Evolutionary conservation across 768 basidiomycete species (phyloP), one percentile per base, ranked within the genome.

Genomic region (Cyclocybe aegerita): DNA sequence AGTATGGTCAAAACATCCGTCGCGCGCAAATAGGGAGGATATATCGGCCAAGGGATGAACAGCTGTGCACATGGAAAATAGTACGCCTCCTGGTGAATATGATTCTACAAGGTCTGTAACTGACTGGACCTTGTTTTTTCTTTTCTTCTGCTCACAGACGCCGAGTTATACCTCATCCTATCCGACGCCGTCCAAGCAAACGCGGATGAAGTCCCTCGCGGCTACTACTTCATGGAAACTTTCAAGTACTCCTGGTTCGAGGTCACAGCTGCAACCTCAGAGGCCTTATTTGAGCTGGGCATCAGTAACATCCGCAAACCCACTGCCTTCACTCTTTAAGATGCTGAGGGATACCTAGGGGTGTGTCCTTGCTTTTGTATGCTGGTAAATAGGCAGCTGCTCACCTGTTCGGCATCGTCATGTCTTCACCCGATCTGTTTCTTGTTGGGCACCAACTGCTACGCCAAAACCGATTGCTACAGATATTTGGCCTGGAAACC

Each of bases 31-130:
- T 50, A 57, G 50, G 59, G 57, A 23, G 56, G 49, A 2, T 60
- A 57, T 16, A 46, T 64, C 30, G 59, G 59, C 0, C 54, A 59
- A 46, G 63, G 63, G 2, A 10, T 64, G 63, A 60, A 50, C 57
- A 15, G 56, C 54, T 3, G 59, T 56, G 23, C 39, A 55, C 11
- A 46, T 64, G n/a, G 47, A 62, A 6, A 59, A 64, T 15, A 56
- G 62, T 63, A 14, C 31, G 61, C 53, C 11, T 29, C 4, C 14
- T 39, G 32, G 14, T 35, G 11, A 5, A 11, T 8, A 38, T 33
- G 7, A 5, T 37, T 11, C 15, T 14, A 15, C 4, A 43, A 2
- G n/a, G n/a, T 15, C 33, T 43, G n/a, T n/a, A n/a, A n/a, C n/a
- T n/a, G n/a, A n/a, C n/a, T n/a, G 23, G 1, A 23, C 5, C 23